Evolutionary conservation across 2,329 filamentous ascomycete genomes (phyloP), one percentile per base, ranked within the genome.

Genomic region (Xylaria digitata): DNA sequence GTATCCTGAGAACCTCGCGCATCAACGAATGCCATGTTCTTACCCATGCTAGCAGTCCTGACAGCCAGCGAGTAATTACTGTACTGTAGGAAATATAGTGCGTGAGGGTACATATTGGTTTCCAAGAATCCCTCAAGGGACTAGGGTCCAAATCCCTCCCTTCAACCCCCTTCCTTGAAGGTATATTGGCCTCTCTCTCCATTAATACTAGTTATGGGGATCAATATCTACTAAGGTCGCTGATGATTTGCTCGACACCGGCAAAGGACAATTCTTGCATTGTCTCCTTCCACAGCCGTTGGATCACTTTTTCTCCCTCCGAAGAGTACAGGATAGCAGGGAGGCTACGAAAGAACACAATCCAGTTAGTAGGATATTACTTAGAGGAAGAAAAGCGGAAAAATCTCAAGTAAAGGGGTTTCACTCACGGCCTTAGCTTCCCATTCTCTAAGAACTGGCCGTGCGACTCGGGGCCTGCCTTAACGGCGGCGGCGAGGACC

Each of bases 401-500:
- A 40, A n/a, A 19, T 26, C 3, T 5, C 26, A 40, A 23, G n/a
- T n/a, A 34, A 13, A 17, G 42, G 19, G n/a, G n/a, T n/a, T 34
- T 6, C 11, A 55, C 52, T 55, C 30, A 55, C 52, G 52, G 19
- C 11, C 17, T 13, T 1, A n/a, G 30, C 30, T 15, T 40, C 34
- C 34, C 30, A n/a, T 40, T 40, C 15, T 32, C 34, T 5, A 55
- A 17, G 19, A 55, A 55, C 52, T 55, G 52, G 8, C 70, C 70
- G 48, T 72, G 70, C 2, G 61, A 50, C 19, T 43, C 48, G 43
- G 61, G 45, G 2, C 48, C 66, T 11, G 57, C 62, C 9, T 45
- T 63, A 13, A 67, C 55, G 17, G 57, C 64, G 2, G 63, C 67
- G 17, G 69, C 42, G 6, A 63, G 50, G 6, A 72, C 21, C 21